Base-by-base conservation (phyloP, 148 eudicot genomes). In the Fagopyrum tataricum region DNA sequence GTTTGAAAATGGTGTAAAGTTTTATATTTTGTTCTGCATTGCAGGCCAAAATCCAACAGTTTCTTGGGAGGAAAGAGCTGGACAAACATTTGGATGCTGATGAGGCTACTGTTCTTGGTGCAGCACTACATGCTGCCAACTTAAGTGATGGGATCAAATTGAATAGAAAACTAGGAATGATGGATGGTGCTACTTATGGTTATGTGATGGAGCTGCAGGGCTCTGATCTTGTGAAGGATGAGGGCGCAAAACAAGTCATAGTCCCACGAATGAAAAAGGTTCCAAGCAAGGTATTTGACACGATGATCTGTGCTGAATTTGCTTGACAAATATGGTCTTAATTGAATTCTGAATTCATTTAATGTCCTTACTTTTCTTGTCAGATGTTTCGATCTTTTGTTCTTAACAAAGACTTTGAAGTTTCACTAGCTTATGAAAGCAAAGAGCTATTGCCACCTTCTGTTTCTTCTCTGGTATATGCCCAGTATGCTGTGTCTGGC, bases 21-120 rank as follows among this genome's bases (percentile, higher is more conserved):
- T 67, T 39, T 51, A 13, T 44, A 64, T 56, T 31, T 31, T 31
- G 1, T 31, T 51, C 49, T 62, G n/a, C 76, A 52, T 79, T 79
- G 59, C 86, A 95, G 99, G 92, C 89, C 78, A 96, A 85, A 78
- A 91, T 96, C 76, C 99, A 92, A 81, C 94, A 90, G 73, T 92
- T 88, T 80, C 85, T 95, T 53, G 97, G 96, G 73, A 90, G 91
- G 87, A 85, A 86, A 77, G 92, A 90, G 78, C 79, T 96, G 79
- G 99, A 92, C 88, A 92, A 76, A 80, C 99, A 96, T 81, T 78
- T 96, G 76, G 99, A 96, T 81, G 91, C 99, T 69, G 99, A 96
- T 80, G 97, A 92, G 86, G 97, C 97, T 81, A 85, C 81, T 59
- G 96, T 86, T 82, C 92, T 96, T 74, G 99, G 99, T 75, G 92